Evolutionary conservation across 805 yeast genomes (phyloP), one percentile per base, ranked within the genome.

Genomic region (Starmera amethionina): DNA sequence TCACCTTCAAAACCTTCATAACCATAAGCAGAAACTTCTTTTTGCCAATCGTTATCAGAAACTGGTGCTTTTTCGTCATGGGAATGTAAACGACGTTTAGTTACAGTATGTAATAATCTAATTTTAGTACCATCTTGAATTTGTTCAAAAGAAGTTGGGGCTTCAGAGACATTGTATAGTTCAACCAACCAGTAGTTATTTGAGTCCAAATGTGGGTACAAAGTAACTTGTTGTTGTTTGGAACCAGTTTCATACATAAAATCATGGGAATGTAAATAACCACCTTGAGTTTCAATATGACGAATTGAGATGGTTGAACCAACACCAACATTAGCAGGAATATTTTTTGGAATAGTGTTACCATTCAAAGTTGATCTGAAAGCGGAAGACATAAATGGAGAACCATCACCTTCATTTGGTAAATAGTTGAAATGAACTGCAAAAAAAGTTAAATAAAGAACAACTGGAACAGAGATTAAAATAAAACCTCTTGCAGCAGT

Each of bases 51-150:
- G 34, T 54, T 61, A 55, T 77, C 82, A 42, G 81, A 67, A 15
- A 82, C 86, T 14, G 90, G 85, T 22, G 89, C 79, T 59, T 83
- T 79, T 51, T 81, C 80, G 57, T 84, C 93, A 56, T 84, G 94
- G 8, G 93, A 78, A 61, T 84, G 94, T 55, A 84, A 69, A 68
- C 93, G 75, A 56, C 83, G 63, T 38, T 69, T 67, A 19, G 88
- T 72, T 38, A 56, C 50, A 11, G 62, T 55, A 58, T 84, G 94
- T 47, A 59, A 62, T 55, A 84, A 70, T 66, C 89, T 73, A 50
- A 84, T 73, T 58, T 80, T 80, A 46, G 79, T 75, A 42, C 85
- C 86, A 56, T 82, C 77, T 11, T 67, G 65, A 46, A 84, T 65
- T 35, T 81, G 82, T 42, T 68, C 73, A 54, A 84, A 84, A 29